Percentiles rank a stretch among this genome's conserved stretches.
Evolutionary conservation across 164 flowering plant species (phyloP).

Genomic region (Cinnamomum chago): DNA sequence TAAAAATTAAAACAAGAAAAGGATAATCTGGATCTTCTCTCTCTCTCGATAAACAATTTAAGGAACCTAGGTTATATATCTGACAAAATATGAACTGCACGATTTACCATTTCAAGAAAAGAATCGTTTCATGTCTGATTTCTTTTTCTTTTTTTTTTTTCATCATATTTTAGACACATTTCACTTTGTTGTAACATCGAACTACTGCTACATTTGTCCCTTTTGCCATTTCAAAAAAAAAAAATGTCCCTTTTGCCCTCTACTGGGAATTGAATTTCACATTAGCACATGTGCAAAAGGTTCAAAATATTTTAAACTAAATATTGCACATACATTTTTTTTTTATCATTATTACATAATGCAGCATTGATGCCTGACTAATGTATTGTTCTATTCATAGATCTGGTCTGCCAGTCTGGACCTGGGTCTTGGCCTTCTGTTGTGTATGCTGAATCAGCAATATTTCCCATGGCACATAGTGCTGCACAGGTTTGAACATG

Average conservation of each 20-base stretch:
- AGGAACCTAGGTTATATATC: too few species aligned
- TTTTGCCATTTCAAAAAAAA: too few species aligned
- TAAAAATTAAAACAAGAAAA: too few species aligned
- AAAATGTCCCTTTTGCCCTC: neutral
- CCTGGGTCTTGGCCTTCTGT: conserved; percentile 95
- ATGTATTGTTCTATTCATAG: conserved; percentile 34
- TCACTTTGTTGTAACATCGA: too few species aligned
- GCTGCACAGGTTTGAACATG: conserved; percentile 74
- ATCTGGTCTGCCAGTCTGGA: conserved; percentile 98
- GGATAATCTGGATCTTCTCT: too few species aligned
- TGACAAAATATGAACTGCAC: too few species aligned
- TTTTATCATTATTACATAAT: neutral
- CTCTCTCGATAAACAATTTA: too few species aligned
- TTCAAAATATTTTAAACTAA: neutral
- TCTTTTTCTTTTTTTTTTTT: too few species aligned
- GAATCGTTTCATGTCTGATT: too few species aligned
- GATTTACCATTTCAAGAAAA: too few species aligned
- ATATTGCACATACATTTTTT: neutral
- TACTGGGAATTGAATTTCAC: neutral
- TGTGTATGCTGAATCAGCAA: conserved; percentile 82
- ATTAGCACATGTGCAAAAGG: neutral
- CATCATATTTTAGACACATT: too few species aligned
- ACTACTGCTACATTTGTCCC: too few species aligned
- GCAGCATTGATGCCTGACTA: neutral
- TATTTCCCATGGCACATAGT: conserved; percentile 93